Conservation (phyloP, 352 stramenopile species). For the Halophytophthora polymorphica region DNA sequence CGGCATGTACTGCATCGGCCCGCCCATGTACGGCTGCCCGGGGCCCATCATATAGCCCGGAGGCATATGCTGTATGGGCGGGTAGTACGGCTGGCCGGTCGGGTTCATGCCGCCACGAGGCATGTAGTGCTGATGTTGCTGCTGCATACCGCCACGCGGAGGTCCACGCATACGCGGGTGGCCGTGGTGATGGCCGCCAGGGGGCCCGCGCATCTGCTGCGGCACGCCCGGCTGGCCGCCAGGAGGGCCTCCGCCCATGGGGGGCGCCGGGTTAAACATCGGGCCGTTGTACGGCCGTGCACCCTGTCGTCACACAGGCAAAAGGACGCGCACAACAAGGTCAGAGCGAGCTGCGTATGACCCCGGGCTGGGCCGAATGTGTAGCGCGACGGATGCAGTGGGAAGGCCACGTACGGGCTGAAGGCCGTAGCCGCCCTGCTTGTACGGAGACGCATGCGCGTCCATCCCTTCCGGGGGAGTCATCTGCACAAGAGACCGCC, state of each 20-base stretch:
- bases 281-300: slow-evolving; percentile 39
- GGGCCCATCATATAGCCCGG: slow-evolving; percentile 48
- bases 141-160: slow-evolving; percentile 34
- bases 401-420: slow-evolving; percentile 30
- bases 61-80: slow-evolving; percentile 40
- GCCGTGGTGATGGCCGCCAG: slow-evolving; percentile 33
- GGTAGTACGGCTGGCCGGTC: slow-evolving; percentile 40
- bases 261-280: slow-evolving; percentile 35
- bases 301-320: slow-evolving; percentile 13
- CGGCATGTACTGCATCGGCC: slow-evolving; percentile 40
- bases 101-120: slow-evolving; percentile 38
- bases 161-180: slow-evolving; percentile 34
- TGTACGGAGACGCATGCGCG: slow-evolving; percentile 36
- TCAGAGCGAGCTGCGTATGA: too few relatives aligned
- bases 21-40: slow-evolving; percentile 34
- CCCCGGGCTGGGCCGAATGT: neutral
- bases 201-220: slow-evolving; percentile 50
- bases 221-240: slow-evolving; percentile 28
- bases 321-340: neutral
- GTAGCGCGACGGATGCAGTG: neutral
- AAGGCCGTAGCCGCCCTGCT: slow-evolving; percentile 36
- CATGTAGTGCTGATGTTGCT: slow-evolving; percentile 35
- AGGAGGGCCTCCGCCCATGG: slow-evolving; percentile 10
- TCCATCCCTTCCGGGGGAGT: slow-evolving; percentile 34
- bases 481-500: neutral